Evolutionary conservation across 345 rosid genomes (phyloP), one percentile per base, ranked within the genome.

Genomic region (Populus davidiana): DNA sequence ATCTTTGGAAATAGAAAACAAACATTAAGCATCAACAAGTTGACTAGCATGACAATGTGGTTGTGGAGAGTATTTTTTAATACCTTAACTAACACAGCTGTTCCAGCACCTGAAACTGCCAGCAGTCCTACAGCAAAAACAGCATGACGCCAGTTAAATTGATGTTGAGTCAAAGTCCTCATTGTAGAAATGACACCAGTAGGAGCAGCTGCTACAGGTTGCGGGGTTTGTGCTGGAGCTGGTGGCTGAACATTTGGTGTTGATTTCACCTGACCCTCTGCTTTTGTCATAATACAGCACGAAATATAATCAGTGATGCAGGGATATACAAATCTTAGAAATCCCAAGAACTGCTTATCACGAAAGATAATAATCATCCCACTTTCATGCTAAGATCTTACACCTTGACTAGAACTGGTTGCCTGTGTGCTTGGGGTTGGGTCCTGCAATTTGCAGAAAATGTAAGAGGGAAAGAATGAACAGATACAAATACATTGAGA

Each of bases 81-180:
- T 82, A 93, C 99, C 99, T 96, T 92, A 5, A 93, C 75, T 69
- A 92, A 80, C 63, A 96, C 79, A 79, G 88, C 95, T 36, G 97
- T 88, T 71, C 98, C 97, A 65, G 94, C 97, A 85, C 98, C 94
- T 63, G 98, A 92, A 64, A 84, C 93, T 23, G 98, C 97, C 72
- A 96, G 77, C 35, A 90, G 69, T 65, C 98, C 98, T 13, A 96
- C 86, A 75, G 95, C 93, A 80, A 83, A 73, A 84, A 87, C 75
- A 78, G 91, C 97, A 87, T 96, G 96, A 80, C 90, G 91, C 98
- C 98, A 96, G 75, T 86, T 93, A 87, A 91, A 89, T 16, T 79
- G 85, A 5, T 70, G 59, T 35, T 49, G 71, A 9, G 87, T 59
- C 72, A 84, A 80, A 14, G 85, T 72, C 61, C 83, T 85, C 20